Conservation (phyloP, 2,329 filamentous ascomycete species). For the Talaromyces sp. region DNA sequence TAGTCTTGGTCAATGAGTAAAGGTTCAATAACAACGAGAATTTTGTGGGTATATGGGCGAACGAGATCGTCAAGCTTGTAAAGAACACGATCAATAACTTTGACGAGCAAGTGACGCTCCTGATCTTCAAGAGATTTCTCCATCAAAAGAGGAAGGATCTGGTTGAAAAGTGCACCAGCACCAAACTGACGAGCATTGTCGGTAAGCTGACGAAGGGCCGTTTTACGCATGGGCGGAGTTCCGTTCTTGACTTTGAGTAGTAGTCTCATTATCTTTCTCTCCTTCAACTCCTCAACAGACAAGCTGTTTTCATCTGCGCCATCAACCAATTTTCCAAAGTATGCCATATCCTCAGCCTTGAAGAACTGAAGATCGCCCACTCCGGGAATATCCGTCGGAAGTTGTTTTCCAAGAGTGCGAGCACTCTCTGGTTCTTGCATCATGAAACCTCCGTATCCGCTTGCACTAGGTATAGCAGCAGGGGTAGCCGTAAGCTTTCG, state of each 20-base stretch:
- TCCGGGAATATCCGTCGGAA: constrained; percentile 92
- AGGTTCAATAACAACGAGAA: constrained; percentile 97
- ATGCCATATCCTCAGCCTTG: constrained; percentile 97
- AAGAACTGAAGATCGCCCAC: constrained; percentile 97
- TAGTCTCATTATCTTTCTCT: constrained; percentile 96
- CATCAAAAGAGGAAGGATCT: constrained; percentile 95
- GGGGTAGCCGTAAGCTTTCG: constrained; percentile 74
- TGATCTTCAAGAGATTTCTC: constrained; percentile 97
- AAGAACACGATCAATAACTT: constrained; percentile 96
- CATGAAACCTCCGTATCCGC: constrained; percentile 77
- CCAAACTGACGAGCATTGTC: constrained; percentile 97
- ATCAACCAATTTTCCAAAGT: constrained; percentile 96
- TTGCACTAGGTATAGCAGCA: constrained; percentile 59
- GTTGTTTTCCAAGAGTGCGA: constrained; percentile 78
- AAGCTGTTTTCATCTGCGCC: constrained; percentile 87
- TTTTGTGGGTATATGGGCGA: constrained; percentile 95
- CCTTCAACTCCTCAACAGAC: constrained; percentile 92
- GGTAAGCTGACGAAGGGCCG: constrained; percentile 90
- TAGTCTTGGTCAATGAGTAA: constrained; percentile 99
- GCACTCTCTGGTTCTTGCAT: constrained; percentile 92
- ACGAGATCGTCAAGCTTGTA: constrained; percentile 98
- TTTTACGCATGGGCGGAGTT: constrained; percentile 98
- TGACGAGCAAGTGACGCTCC: constrained; percentile 95
- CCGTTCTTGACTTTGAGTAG: constrained; percentile 99
- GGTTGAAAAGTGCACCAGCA: constrained; percentile 90